phyloP scores from a whole-genome alignment of 1,284 basidiomycete species.

The Fistulinella staudtii region DNA sequence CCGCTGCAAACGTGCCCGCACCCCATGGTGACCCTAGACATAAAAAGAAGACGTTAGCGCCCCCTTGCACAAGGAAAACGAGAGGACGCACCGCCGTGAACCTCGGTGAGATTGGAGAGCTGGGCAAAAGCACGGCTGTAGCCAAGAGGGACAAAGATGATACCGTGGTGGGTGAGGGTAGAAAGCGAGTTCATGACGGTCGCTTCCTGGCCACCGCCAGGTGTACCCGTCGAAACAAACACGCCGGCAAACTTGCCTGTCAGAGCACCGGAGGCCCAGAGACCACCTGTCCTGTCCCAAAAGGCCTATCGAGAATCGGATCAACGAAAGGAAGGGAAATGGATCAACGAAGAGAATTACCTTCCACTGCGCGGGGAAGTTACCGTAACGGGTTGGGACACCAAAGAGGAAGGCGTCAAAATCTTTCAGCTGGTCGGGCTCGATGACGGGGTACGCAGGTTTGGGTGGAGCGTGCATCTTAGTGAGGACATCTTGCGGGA shows the following conservation, averaged over 20 bases:
- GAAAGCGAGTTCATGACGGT: constrained; percentile 48
- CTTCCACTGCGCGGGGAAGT: constrained; percentile 34
- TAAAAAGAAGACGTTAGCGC: neutral
- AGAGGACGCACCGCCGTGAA: constrained; percentile 39
- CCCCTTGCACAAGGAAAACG: neutral
- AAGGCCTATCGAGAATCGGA: constrained; percentile 32
- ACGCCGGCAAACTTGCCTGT: constrained; percentile 50
- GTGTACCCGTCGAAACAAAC: constrained; percentile 41
- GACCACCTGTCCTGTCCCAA: constrained; percentile 48
- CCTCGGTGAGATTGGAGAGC: constrained; percentile 37
- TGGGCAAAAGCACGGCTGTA: constrained; percentile 39
- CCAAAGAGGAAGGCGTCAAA: constrained; percentile 39
- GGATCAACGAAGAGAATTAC: constrained; percentile 9
- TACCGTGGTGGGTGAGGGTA: constrained; percentile 54
- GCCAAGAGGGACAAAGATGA: constrained; percentile 50
- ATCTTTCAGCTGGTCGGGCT: constrained; percentile 40
- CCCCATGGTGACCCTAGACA: constrained; percentile 38
- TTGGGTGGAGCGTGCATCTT: constrained; percentile 51
- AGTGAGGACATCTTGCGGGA: neutral
- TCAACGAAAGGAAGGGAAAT: neutral
- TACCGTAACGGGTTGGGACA: constrained; percentile 46
- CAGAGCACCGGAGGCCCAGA: constrained; percentile 48
- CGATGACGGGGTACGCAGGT: constrained; percentile 45
- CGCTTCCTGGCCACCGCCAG: constrained; percentile 42
- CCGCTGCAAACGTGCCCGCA: constrained; percentile 43